phyloP scores from a whole-genome alignment of 129 eudicot species.

The Flaveria brownii region DNA sequence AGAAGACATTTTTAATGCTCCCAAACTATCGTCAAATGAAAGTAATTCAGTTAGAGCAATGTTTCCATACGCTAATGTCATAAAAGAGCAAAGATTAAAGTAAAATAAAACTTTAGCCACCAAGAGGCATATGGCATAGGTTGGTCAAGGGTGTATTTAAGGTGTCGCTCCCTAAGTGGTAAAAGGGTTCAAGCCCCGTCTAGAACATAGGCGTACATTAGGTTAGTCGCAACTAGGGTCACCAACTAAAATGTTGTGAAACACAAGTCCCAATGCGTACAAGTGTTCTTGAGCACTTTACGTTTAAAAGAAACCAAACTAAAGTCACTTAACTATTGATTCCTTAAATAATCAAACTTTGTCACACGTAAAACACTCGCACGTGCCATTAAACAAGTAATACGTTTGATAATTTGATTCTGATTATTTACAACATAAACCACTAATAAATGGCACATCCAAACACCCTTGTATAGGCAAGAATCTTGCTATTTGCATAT shows the following conservation, averaged over 20 bases:
- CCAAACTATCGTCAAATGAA: constrained; percentile 20
- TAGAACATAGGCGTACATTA: neutral
- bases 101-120: neutral
- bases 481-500: constrained; percentile 20
- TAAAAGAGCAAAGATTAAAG: neutral
- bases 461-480: neutral
- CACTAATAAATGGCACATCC: neutral
- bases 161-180: neutral
- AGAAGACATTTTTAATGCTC: constrained; percentile 50
- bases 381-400: neutral
- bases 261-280: neutral
- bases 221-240: neutral
- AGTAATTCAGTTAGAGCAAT: constrained; percentile 20
- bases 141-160: neutral
- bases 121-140: neutral
- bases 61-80: neutral
- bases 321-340: neutral
- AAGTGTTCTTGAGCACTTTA: no score
- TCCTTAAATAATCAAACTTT: neutral
- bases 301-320: neutral
- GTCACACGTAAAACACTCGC: neutral
- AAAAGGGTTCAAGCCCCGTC: neutral
- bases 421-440: neutral
- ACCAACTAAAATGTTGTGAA: neutral
- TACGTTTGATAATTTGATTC: neutral